phyloP scores from a whole-genome alignment of 2,329 filamentous ascomycete species.

The Colletotrichum sp. region DNA sequence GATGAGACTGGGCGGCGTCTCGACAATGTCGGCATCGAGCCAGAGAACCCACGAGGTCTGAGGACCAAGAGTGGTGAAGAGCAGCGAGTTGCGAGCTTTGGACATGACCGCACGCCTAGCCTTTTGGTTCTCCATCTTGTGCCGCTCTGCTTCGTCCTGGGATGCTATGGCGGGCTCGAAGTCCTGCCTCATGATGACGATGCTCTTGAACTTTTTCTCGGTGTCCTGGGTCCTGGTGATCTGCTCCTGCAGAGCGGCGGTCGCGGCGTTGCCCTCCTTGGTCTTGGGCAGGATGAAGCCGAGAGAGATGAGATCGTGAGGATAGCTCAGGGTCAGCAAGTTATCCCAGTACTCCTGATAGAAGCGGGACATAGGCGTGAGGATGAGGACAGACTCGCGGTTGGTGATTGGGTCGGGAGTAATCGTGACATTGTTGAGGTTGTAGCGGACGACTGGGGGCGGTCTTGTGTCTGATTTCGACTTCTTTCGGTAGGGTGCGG shows the following conservation, averaged over 20 bases:
- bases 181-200: slow-evolving; percentile 95
- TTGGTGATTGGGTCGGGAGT: slow-evolving; percentile 78
- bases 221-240: slow-evolving; percentile 87
- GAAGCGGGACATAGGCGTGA: slow-evolving; percentile 92
- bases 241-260: slow-evolving; percentile 80
- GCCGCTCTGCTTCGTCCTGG: slow-evolving; percentile 86
- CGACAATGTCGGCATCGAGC: slow-evolving; percentile 91
- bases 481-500: slow-evolving; percentile 48
- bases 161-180: slow-evolving; percentile 82
- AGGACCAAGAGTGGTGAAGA: slow-evolving; percentile 94
- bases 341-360: slow-evolving; percentile 98
- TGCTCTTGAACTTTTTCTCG: slow-evolving; percentile 84
- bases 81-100: slow-evolving; percentile 88
- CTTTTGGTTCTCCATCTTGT: slow-evolving; percentile 92
- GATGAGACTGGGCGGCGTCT: slow-evolving; percentile 83
- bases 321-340: slow-evolving; percentile 81
- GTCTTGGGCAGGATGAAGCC: slow-evolving; percentile 97
- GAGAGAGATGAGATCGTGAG: slow-evolving; percentile 91
- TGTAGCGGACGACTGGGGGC: slow-evolving; percentile 89
- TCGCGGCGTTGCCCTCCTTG: slow-evolving; percentile 88
- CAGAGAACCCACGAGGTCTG: slow-evolving; percentile 95
- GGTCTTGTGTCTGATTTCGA: slow-evolving; percentile 64
- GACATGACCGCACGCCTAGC: slow-evolving; percentile 87
- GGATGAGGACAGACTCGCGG: slow-evolving; percentile 84
- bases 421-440: slow-evolving; percentile 93